Percentiles rank a stretch among this genome's conserved stretches.
Evolutionary conservation across 352 stramenopile species (phyloP).

Genomic region (Globisporangium sylvaticum): DNA sequence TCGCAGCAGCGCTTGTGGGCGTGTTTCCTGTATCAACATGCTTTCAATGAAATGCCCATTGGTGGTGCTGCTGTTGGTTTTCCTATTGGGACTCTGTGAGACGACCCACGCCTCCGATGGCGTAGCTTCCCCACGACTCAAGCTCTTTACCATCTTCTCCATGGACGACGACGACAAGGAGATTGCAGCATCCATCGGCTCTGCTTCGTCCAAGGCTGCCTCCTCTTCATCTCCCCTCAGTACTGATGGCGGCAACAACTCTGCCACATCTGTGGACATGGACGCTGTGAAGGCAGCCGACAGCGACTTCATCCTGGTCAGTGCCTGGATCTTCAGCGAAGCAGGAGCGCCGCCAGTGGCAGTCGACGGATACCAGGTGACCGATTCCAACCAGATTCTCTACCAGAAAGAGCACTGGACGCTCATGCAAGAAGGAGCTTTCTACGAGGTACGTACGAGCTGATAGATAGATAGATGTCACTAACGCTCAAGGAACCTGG

Average conservation of each 20-base stretch:
- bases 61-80: neutral
- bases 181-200: neutral
- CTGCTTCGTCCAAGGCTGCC: neutral
- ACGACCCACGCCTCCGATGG: neutral
- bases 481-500: neutral
- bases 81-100: neutral
- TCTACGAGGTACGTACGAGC: constrained; percentile 7
- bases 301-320: constrained; percentile 19
- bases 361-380: constrained; percentile 4
- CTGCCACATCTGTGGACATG: neutral
- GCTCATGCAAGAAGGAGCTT: constrained; percentile 15
- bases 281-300: constrained; percentile 1
- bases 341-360: neutral
- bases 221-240: neutral
- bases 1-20: neutral
- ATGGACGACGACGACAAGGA: neutral
- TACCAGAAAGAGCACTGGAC: constrained; percentile 14
- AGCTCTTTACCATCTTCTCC: constrained; percentile 8
- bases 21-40: neutral
- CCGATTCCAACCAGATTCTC: constrained; percentile 10
- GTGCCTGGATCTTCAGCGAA: neutral
- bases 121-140: neutral
- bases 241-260: neutral
- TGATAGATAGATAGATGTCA: neutral
- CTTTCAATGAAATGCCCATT: neutral